Evolutionary conservation across 768 basidiomycete genomes (phyloP).

Genomic region (Lactifluus subvellereus): DNA sequence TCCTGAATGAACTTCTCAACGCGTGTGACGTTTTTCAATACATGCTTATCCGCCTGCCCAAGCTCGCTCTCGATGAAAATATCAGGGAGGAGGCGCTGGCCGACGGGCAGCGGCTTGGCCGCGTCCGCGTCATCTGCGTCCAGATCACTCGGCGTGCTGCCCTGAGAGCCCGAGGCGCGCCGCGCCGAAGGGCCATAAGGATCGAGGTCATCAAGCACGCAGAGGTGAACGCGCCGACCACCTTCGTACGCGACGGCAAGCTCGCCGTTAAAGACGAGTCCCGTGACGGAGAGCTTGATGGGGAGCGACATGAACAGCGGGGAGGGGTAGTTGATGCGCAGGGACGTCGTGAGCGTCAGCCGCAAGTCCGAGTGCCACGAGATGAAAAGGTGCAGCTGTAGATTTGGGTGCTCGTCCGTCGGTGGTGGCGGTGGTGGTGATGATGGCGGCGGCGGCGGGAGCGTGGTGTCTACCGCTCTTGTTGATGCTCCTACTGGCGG

Average conservation of each 20-base stretch:
- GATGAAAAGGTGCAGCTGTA: slow-evolving; percentile 85
- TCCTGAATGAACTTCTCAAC: slow-evolving; percentile 96
- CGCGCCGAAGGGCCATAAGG: slow-evolving; percentile 67
- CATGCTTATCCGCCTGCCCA: slow-evolving; percentile 92
- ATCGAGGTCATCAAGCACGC: slow-evolving; percentile 82
- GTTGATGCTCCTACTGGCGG: not conserved
- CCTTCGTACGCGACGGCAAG: slow-evolving; percentile 91
- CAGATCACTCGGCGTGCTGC: slow-evolving; percentile 53
- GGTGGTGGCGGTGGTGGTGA: slow-evolving; percentile 1
- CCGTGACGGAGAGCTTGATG: slow-evolving; percentile 88
- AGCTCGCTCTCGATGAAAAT: slow-evolving; percentile 96
- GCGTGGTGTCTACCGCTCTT: not conserved
- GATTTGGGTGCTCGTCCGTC: slow-evolving; percentile 48
- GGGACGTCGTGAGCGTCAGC: slow-evolving; percentile 83
- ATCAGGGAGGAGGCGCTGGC: slow-evolving; percentile 76
- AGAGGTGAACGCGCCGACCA: slow-evolving; percentile 76
- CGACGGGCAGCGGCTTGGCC: slow-evolving; percentile 68
- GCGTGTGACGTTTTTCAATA: slow-evolving; percentile 90
- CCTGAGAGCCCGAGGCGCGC: slow-evolving; percentile 32
- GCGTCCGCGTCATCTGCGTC: slow-evolving; percentile 51
- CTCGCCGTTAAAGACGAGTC: slow-evolving; percentile 81
- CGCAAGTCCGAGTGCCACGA: slow-evolving; percentile 85
- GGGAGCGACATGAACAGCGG: slow-evolving; percentile 96
- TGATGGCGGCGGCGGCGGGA: too few species aligned
- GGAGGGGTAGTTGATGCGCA: slow-evolving; percentile 96